These are phyloP conservation scores for Xenoacremonium recifei DNA, from an alignment of 2,329 filamentous ascomycete species.

Conservation along the genomic window DNA sequence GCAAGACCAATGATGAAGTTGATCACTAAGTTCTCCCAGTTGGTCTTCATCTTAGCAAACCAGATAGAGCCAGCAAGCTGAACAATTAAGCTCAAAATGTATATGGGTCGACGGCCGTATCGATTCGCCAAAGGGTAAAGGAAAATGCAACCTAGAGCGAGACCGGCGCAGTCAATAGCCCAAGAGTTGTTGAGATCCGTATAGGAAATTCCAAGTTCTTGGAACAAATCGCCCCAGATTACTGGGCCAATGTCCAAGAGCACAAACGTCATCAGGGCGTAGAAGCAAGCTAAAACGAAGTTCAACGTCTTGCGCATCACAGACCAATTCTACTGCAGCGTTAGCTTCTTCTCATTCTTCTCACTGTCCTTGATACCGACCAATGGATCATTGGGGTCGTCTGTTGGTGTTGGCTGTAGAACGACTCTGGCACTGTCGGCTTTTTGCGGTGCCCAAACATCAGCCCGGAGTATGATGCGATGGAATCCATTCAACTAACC, in stretches of 20 bases:
- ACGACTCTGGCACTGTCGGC: not conserved
- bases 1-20: not conserved
- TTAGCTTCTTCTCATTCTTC: too few relatives aligned
- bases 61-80: not conserved
- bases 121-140: not conserved
- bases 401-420: not conserved
- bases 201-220: not conserved
- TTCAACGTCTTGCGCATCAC: constrained; percentile 13
- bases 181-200: not conserved
- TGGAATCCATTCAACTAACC: too few relatives aligned
- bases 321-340: not conserved
- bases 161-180: not conserved
- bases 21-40: not conserved
- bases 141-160: not conserved
- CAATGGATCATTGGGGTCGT: not conserved
- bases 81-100: not conserved
- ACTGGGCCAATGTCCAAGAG: constrained; percentile 44
- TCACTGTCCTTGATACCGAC: too few relatives aligned
- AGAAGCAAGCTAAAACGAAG: constrained; percentile 55
- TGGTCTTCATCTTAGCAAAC: not conserved
- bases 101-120: not conserved
- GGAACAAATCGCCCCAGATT: not conserved
- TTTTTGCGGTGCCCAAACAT: too few relatives aligned
- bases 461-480: too few relatives aligned
- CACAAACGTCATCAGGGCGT: constrained; percentile 66